These are phyloP conservation scores for Exserohilum rostratum DNA, from an alignment of 2,329 filamentous ascomycete genomes.

Conservation along the genomic window DNA sequence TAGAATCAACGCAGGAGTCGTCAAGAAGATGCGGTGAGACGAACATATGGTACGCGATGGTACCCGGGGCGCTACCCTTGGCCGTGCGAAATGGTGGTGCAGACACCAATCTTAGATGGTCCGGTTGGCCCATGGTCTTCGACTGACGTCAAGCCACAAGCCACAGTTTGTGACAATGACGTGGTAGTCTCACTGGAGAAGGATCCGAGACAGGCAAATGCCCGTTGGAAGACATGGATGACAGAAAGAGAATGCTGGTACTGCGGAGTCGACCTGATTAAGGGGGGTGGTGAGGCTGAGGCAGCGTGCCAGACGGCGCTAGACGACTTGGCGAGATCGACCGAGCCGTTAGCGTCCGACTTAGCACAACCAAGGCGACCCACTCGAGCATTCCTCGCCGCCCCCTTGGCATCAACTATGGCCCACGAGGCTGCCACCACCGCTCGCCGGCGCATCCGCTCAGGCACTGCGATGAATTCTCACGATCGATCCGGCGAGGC, in stretches of 20 bases:
- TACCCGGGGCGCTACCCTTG: neutral
- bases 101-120: neutral
- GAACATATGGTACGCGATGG: neutral
- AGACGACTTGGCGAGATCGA: conserved; percentile 10
- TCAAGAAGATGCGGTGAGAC: neutral
- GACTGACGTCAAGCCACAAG: conserved; percentile 1
- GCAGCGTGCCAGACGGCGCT: conserved; percentile 6
- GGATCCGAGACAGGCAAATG: neutral
- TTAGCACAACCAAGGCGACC: conserved; percentile 1
- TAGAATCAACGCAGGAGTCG: neutral
- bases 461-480: neutral
- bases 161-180: neutral
- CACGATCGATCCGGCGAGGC: neutral
- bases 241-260: conserved; percentile 2
- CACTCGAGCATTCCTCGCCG: neutral
- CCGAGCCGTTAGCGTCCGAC: conserved; percentile 14
- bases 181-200: neutral
- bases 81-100: neutral
- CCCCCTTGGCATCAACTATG: conserved; percentile 4
- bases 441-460: neutral
- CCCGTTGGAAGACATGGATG: conserved; percentile 1
- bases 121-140: too few relatives aligned
- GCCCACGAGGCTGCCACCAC: neutral
- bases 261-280: neutral
- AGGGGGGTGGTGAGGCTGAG: conserved; percentile 8